These are phyloP conservation scores for Leccinum boreale DNA, from an alignment of 768 basidiomycete genomes.

Conservation along the genomic window DNA sequence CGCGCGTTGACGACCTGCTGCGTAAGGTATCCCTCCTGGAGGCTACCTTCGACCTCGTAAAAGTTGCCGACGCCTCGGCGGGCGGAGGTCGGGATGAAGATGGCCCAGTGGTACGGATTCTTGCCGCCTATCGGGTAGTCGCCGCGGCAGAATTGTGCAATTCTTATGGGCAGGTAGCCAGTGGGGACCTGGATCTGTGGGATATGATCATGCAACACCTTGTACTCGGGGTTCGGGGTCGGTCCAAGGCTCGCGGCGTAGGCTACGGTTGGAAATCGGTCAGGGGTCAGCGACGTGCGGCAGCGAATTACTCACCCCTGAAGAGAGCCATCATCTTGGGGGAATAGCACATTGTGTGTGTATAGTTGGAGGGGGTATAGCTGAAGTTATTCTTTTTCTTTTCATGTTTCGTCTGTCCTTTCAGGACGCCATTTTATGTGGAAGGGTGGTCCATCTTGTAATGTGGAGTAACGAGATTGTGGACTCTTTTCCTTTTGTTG, in stretches of 20 bases:
- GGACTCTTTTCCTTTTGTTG: too few species aligned
- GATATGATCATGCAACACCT: conserved; percentile 1
- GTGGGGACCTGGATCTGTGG: conserved; percentile 7
- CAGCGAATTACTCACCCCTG: too few species aligned
- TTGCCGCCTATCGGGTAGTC: neutral
- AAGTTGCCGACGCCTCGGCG: conserved; percentile 19
- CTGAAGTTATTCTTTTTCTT: too few species aligned
- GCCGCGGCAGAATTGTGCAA: conserved; percentile 15
- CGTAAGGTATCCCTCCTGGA: conserved; percentile 8
- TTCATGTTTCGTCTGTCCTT: too few species aligned
- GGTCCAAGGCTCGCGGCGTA: conserved; percentile 6
- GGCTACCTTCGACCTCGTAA: conserved; percentile 15
- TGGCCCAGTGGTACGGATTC: conserved; percentile 16
- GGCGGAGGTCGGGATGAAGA: conserved; percentile 20
- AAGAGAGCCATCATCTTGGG: too few species aligned
- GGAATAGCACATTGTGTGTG: too few species aligned
- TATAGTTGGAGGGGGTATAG: too few species aligned
- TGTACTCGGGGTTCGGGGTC: conserved; percentile 1
- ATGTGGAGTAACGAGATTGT: too few species aligned
- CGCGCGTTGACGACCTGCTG: conserved; percentile 17
- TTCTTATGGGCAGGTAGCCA: conserved; percentile 13
- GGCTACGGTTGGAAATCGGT: neutral
- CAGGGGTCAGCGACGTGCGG: neutral
- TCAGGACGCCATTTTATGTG: too few species aligned
- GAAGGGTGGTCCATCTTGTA: too few species aligned